Conservation (phyloP, 179 eudicot genomes). For the Camellia oleifera region DNA sequence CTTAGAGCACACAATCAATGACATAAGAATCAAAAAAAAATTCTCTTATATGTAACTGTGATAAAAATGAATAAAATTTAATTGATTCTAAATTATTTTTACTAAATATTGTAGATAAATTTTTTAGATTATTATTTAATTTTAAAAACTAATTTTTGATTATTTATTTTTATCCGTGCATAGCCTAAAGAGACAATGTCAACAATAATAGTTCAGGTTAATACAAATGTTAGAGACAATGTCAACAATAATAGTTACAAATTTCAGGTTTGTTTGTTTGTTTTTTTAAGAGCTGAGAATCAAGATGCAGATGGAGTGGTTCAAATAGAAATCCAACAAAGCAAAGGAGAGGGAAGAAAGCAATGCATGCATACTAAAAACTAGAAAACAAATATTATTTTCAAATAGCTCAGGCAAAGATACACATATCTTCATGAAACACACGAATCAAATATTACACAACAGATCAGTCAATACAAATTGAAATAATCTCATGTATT, state of each 20-base stretch:
- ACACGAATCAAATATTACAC: background rate
- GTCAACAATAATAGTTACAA: background rate
- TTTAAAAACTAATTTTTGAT: too few species aligned
- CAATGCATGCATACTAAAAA: background rate
- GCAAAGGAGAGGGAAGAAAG: background rate
- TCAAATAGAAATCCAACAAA: background rate
- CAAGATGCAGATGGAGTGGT: background rate
- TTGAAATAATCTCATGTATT: background rate
- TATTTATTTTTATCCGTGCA: slow-evolving; percentile 44
- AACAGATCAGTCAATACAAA: background rate
- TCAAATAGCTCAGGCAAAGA: background rate
- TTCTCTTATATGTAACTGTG: too few species aligned
- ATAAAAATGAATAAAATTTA: slow-evolving; percentile 13
- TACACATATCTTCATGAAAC: background rate
- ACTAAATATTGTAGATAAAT: too few species aligned
- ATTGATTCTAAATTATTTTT: slow-evolving; percentile 19
- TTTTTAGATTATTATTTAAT: too few species aligned
- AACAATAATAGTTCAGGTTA: background rate
- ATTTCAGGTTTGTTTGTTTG: background rate
- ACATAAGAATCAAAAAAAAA: too few species aligned
- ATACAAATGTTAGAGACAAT: slow-evolving; percentile 2
- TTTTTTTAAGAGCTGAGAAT: background rate
- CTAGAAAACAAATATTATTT: background rate
- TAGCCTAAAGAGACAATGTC: slow-evolving; percentile 49
- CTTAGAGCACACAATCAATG: too few species aligned